phyloP scores from a whole-genome alignment of 2,329 filamentous ascomycete genomes.

The Phyllosticta citriasiana region DNA sequence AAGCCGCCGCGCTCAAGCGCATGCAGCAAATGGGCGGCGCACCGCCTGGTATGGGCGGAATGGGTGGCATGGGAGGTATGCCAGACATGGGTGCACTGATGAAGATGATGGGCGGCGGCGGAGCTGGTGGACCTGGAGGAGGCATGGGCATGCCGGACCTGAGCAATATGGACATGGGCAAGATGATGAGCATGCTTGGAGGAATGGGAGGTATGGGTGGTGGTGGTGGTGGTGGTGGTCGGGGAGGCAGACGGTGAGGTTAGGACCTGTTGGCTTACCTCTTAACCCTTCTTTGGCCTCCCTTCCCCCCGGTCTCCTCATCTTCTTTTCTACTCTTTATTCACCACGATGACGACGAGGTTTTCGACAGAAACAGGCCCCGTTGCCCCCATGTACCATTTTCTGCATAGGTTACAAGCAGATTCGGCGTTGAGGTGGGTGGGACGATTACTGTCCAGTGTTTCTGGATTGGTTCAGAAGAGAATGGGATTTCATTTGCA shows the following conservation, averaged over 20 bases:
- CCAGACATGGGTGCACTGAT: conserved; percentile 78
- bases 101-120: conserved; percentile 76
- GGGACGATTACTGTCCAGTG: too few relatives aligned
- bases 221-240: not conserved
- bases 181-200: conserved; percentile 30
- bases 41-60: conserved; percentile 26
- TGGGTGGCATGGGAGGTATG: conserved; percentile 37
- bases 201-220: conserved; percentile 10
- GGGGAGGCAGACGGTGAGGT: conserved; percentile 1
- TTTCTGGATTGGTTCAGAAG: too few relatives aligned
- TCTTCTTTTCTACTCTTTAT: too few relatives aligned
- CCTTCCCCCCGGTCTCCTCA: too few relatives aligned
- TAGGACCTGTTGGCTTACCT: not conserved
- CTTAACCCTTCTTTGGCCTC: not conserved
- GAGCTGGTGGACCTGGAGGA: conserved; percentile 34
- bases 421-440: too few relatives aligned
- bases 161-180: conserved; percentile 29
- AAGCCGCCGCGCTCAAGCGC: conserved; percentile 95
- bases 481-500: too few relatives aligned
- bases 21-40: conserved; percentile 84
- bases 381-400: too few relatives aligned
- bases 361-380: too few relatives aligned
- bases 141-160: conserved; percentile 50
- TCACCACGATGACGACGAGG: too few relatives aligned
- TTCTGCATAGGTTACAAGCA: too few relatives aligned